phyloP scores from a whole-genome alignment of 1,139 yeast genomes.

The Scheffersomyces parashehatae region DNA sequence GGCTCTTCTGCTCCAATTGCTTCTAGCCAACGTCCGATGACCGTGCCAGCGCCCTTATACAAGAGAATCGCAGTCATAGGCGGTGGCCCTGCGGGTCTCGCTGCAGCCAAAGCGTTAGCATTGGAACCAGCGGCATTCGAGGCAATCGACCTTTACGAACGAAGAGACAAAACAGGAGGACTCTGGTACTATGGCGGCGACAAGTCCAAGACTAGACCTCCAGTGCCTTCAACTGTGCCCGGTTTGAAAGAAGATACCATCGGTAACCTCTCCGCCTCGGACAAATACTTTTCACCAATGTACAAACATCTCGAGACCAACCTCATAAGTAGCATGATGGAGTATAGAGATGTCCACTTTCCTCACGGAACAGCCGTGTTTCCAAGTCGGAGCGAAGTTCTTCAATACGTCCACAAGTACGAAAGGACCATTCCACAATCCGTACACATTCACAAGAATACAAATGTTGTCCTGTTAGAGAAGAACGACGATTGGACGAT shows the following conservation, averaged over 20 bases:
- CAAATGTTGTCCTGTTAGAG: conserved; percentile 19
- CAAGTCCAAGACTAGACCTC: conserved; percentile 22
- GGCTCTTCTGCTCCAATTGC: too few species aligned
- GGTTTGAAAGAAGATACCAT: conserved; percentile 11
- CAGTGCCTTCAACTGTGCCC: conserved; percentile 24
- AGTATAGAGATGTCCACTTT: conserved; percentile 36
- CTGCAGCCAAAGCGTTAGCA: conserved; percentile 48
- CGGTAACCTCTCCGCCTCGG: not conserved
- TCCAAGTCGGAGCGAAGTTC: conserved; percentile 41
- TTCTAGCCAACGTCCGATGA: not conserved
- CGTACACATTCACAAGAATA: conserved; percentile 23
- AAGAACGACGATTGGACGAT: conserved; percentile 20
- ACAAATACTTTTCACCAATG: conserved; percentile 38
- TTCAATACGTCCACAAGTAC: conserved; percentile 35
- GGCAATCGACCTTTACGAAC: conserved; percentile 43
- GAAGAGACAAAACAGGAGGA: conserved; percentile 46
- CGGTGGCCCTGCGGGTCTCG: conserved; percentile 54
- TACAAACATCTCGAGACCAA: conserved; percentile 51
- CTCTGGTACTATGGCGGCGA: conserved; percentile 45
- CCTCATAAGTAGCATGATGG: conserved; percentile 43
- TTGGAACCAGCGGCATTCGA: conserved; percentile 35
- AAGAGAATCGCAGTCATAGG: conserved; percentile 45
- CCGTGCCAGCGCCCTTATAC: conserved; percentile 4
- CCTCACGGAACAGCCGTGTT: conserved; percentile 30
- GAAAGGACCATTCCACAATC: conserved; percentile 30